Conservation (phyloP, 768 basidiomycete genomes). For the Neoboletus magnificus region DNA sequence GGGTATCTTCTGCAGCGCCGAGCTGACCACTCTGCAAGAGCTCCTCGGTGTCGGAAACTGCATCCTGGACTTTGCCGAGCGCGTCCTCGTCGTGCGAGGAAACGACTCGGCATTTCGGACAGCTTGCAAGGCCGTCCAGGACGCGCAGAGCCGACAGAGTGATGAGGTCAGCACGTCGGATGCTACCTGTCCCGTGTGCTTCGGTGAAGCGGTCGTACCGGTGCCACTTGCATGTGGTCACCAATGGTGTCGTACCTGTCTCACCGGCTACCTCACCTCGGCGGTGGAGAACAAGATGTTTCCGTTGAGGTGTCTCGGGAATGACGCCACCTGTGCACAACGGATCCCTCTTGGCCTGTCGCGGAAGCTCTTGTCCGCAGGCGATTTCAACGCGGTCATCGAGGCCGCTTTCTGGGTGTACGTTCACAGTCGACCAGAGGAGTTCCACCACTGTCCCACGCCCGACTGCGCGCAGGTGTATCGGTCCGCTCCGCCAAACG, state of each 20-base stretch:
- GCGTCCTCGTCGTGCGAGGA: constrained; percentile 54
- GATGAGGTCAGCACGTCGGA: constrained; percentile 19
- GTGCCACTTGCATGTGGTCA: constrained; percentile 63
- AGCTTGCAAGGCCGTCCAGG: constrained; percentile 42
- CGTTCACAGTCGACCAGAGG: constrained; percentile 53
- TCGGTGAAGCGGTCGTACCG: constrained; percentile 51
- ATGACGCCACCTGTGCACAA: constrained; percentile 54
- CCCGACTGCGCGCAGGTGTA: constrained; percentile 78
- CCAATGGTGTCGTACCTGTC: constrained; percentile 61
- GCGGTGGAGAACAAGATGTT: constrained; percentile 57
- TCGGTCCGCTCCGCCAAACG: constrained; percentile 47
- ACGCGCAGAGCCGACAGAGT: constrained; percentile 34
- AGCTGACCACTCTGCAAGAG: constrained; percentile 43
- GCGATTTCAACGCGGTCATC: constrained; percentile 53
- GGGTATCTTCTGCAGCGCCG: constrained; percentile 44
- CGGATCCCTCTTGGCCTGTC: constrained; percentile 55
- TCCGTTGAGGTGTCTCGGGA: constrained; percentile 71
- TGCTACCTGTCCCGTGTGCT: constrained; percentile 65
- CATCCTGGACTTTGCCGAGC: constrained; percentile 41
- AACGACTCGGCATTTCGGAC: constrained; percentile 34
- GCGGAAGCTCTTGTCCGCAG: constrained; percentile 45
- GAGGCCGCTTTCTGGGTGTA: constrained; percentile 60
- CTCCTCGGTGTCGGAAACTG: constrained; percentile 59
- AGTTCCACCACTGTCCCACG: constrained; percentile 74
- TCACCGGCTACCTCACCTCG: constrained; percentile 55